These are phyloP conservation scores for Ceratocystis lukuohia DNA, from an alignment of 2,329 filamentous ascomycete genomes.

Conservation along the genomic window DNA sequence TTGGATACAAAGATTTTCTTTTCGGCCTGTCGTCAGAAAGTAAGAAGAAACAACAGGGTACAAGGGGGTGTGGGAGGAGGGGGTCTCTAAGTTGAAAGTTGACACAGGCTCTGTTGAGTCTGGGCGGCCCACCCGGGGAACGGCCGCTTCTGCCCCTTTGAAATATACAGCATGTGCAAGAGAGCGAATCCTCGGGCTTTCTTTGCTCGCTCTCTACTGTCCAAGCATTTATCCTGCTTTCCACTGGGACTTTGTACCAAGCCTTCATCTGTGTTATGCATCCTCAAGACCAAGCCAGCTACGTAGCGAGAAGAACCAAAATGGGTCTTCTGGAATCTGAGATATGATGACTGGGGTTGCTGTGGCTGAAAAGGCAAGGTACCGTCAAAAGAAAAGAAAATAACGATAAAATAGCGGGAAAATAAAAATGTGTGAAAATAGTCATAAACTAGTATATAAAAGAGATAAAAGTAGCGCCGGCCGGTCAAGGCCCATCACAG, in stretches of 20 bases:
- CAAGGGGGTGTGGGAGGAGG: background rate
- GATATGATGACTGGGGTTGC: background rate
- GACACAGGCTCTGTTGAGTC: background rate
- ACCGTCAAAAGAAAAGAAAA: background rate
- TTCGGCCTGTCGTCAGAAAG: conserved; percentile 4
- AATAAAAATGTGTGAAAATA: background rate
- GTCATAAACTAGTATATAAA: too few species aligned
- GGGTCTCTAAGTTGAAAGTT: background rate
- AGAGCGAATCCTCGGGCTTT: background rate
- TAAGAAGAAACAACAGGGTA: background rate
- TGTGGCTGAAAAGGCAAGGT: background rate
- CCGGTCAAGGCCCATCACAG: background rate
- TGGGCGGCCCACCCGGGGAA: background rate
- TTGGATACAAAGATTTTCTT: background rate
- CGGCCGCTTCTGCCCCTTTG: background rate
- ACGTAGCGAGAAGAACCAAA: background rate
- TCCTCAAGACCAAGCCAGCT: background rate
- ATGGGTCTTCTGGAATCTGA: conserved; percentile 6
- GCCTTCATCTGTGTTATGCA: background rate
- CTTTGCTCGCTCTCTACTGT: background rate
- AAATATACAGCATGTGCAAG: background rate
- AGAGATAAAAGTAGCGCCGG: too few species aligned
- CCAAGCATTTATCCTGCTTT: background rate
- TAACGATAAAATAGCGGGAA: background rate
- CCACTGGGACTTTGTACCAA: background rate